Conservation (phyloP, 352 stramenopile genomes). For the Aphanomyces invadans region DNA sequence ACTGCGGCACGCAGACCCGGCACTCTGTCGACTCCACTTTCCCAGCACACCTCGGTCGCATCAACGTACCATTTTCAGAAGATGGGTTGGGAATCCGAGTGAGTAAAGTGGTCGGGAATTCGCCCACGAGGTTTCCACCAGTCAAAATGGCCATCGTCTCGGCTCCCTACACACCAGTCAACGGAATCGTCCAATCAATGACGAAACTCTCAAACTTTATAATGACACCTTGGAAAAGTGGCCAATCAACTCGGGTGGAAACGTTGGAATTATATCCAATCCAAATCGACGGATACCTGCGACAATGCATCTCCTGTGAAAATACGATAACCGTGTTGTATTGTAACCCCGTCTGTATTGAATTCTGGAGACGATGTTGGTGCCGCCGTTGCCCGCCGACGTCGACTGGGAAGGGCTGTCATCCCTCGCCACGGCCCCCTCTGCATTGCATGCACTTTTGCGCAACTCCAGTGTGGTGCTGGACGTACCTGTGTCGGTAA, state of each 20-base stretch:
- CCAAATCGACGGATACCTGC: background rate
- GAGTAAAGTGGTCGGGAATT: background rate
- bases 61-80: slow-evolving; percentile 25
- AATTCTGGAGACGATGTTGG: background rate
- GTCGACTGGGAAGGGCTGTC: slow-evolving; percentile 2
- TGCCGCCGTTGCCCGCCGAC: background rate
- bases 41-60: background rate
- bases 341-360: too few species aligned
- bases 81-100: slow-evolving; percentile 25
- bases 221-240: background rate
- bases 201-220: background rate
- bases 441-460: background rate
- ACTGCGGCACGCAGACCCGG: background rate
- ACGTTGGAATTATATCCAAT: background rate
- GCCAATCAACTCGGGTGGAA: too few species aligned
- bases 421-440: background rate
- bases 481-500: slow-evolving; percentile 44
- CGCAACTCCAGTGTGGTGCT: slow-evolving; percentile 4
- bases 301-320: background rate
- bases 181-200: slow-evolving; percentile 14
- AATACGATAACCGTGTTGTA: too few species aligned
- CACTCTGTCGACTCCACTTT: background rate
- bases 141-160: slow-evolving; percentile 17
- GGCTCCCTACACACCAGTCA: slow-evolving; percentile 15
- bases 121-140: slow-evolving; percentile 9